A percentile compares a stretch with the other conserved stretches of the same genome.
phyloP scores from a whole-genome alignment of 1,139 yeast genomes.

The Pneumocystis carinii region DNA sequence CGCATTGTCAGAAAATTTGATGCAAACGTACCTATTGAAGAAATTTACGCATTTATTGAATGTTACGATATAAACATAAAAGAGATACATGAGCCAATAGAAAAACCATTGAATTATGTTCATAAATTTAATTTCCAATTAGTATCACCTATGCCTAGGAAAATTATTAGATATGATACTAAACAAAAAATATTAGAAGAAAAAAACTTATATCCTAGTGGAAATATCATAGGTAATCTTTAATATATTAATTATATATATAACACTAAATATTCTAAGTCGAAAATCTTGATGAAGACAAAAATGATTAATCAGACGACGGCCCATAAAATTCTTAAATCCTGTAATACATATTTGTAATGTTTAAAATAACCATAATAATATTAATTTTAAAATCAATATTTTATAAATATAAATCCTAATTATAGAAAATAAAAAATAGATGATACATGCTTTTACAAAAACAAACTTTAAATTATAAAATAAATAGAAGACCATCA shows the following conservation, averaged over 20 bases:
- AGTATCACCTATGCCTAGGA: conserved; percentile 44
- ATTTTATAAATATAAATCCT: background rate
- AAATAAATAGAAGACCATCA: background rate
- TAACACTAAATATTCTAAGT: background rate
- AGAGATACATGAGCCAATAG: conserved; percentile 17
- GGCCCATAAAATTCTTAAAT: background rate
- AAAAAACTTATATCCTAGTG: conserved; percentile 41
- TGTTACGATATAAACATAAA: conserved; percentile 20
- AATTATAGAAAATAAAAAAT: background rate
- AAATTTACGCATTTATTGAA: conserved; percentile 54
- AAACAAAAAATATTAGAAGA: conserved; percentile 28
- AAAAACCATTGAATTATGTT: conserved; percentile 28
- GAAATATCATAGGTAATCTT: conserved; percentile 32
- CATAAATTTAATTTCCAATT: conserved; percentile 36
- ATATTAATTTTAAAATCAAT: background rate
- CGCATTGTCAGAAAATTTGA: conserved; percentile 44
- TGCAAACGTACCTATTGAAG: conserved; percentile 33
- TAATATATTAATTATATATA: background rate
- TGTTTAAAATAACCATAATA: background rate
- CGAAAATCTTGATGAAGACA: background rate
- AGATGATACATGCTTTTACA: background rate
- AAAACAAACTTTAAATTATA: background rate
- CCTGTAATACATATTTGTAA: background rate
- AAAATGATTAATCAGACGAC: background rate
- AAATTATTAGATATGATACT: conserved; percentile 25